Evolutionary conservation across 371 early-diverging fungal species (phyloP).

Genomic region (Actinomortierella wolfii): DNA sequence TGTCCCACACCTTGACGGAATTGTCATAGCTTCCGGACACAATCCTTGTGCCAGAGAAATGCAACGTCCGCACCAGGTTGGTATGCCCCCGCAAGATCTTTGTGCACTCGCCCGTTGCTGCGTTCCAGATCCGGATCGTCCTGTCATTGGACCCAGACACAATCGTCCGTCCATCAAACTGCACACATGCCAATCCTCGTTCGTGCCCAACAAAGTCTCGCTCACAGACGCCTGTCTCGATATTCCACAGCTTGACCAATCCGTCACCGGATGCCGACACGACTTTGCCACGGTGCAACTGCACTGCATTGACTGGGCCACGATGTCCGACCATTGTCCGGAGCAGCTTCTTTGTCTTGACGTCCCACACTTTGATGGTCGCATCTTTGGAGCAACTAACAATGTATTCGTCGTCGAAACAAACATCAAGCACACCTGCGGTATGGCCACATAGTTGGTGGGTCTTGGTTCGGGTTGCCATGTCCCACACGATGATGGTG

Average conservation of each 20-base stretch:
- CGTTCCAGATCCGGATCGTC: constrained; percentile 95
- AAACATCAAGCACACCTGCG: constrained; percentile 79
- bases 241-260: constrained; percentile 86
- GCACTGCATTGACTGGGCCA: constrained; percentile 89
- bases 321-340: constrained; percentile 79
- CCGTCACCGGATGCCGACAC: constrained; percentile 91
- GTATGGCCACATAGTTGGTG: constrained; percentile 71
- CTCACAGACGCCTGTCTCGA: constrained; percentile 66
- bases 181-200: constrained; percentile 92
- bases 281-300: constrained; percentile 66
- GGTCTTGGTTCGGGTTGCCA: constrained; percentile 51
- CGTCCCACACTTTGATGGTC: constrained; percentile 86
- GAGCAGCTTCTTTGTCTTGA: constrained; percentile 55
- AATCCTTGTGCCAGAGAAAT: constrained; percentile 66
- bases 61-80: constrained; percentile 90
- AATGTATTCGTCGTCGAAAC: constrained; percentile 75
- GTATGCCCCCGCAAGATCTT: constrained; percentile 84
- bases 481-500: constrained; percentile 89
- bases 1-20: constrained; percentile 94
- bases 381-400: constrained; percentile 93
- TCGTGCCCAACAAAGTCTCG: constrained; percentile 77
- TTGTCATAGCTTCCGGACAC: constrained; percentile 93
- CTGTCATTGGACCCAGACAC: constrained; percentile 95
- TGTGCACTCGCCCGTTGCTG: constrained; percentile 77
- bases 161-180: constrained; percentile 87